Percentiles rank a stretch among this genome's conserved stretches.
Evolutionary conservation across 1,284 basidiomycete species (phyloP).

Genomic region (Cutaneotrichosporon mucoides): DNA sequence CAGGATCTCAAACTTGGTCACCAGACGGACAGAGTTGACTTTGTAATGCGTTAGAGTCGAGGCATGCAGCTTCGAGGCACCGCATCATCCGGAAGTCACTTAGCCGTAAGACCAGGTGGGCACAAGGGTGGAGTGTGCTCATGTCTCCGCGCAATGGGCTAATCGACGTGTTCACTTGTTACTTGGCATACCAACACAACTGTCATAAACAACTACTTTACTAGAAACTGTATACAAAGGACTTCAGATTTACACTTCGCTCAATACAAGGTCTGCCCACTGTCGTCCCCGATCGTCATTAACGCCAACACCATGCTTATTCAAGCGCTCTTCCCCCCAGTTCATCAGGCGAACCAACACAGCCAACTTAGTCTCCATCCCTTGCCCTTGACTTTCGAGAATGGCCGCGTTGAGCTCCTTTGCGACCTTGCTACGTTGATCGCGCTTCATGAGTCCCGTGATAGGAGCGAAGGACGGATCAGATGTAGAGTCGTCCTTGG

Average conservation of each 20-base stretch:
- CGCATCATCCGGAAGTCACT: too few species aligned
- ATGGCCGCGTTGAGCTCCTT: conserved; percentile 90
- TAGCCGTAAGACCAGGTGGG: too few species aligned
- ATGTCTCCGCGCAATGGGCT: too few species aligned
- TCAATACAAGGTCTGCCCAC: conserved; percentile 19
- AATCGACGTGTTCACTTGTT: too few species aligned
- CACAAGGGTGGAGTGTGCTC: too few species aligned
- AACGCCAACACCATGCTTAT: conserved; percentile 51
- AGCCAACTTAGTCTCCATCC: conserved; percentile 84
- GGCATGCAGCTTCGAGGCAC: too few species aligned
- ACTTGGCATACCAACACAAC: too few species aligned
- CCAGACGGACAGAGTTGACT: too few species aligned
- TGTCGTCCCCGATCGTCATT: conserved; percentile 15
- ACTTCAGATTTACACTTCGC: not conserved
- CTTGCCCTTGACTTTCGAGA: conserved; percentile 82
- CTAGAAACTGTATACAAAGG: too few species aligned
- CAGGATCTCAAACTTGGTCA: not conserved
- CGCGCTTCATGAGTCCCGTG: conserved; percentile 64
- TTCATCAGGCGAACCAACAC: conserved; percentile 77
- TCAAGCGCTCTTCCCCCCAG: conserved; percentile 81
- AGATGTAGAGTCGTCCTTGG: conserved; percentile 41
- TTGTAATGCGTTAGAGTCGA: too few species aligned
- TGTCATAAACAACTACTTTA: not conserved
- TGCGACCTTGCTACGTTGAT: conserved; percentile 86
- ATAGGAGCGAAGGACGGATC: conserved; percentile 44